Conservation (phyloP, 768 basidiomycete genomes). For the Trametes sanguinea region DNA sequence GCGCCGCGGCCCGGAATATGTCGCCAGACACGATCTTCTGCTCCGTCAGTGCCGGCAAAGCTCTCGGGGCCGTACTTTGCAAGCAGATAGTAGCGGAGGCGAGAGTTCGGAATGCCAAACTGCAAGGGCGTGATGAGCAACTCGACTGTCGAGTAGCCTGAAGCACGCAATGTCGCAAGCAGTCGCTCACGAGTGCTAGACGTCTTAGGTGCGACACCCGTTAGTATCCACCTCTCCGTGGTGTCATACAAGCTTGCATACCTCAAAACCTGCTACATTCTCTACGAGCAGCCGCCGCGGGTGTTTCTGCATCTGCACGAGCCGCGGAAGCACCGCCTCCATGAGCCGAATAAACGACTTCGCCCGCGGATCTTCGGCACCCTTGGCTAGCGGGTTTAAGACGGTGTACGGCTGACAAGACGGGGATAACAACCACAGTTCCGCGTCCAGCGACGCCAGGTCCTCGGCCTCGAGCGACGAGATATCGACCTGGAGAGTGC, state of each 20-base stretch:
- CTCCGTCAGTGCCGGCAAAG: constrained; percentile 36
- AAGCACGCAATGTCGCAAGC: constrained; percentile 49
- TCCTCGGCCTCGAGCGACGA: constrained; percentile 50
- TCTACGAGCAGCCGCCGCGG: constrained; percentile 70
- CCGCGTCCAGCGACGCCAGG: constrained; percentile 50
- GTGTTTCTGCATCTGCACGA: constrained; percentile 46
- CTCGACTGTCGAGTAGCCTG: constrained; percentile 62
- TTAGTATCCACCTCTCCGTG: constrained; percentile 3
- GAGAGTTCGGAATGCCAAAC: constrained; percentile 81
- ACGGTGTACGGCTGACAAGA: constrained; percentile 86
- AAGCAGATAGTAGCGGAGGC: constrained; percentile 77
- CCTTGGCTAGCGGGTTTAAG: constrained; percentile 71
- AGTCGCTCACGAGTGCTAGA: constrained; percentile 64
- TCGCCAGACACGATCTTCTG: constrained; percentile 42
- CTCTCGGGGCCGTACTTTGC: constrained; percentile 52
- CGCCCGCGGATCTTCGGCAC: constrained; percentile 71
- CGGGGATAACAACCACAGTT: constrained; percentile 79
- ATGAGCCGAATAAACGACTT: constrained; percentile 75
- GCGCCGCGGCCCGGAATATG: constrained; percentile 53
- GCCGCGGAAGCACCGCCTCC: constrained; percentile 58
- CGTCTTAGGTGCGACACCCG: constrained; percentile 40
- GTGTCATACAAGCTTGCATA: constrained; percentile 30
- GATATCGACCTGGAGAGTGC: constrained; percentile 55
- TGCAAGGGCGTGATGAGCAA: constrained; percentile 74
- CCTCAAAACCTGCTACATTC: constrained; percentile 86